A percentile compares a stretch with the other conserved stretches of the same genome.
Conservation (phyloP, 257 asterid species). For the Galeopsis tetrahit region DNA sequence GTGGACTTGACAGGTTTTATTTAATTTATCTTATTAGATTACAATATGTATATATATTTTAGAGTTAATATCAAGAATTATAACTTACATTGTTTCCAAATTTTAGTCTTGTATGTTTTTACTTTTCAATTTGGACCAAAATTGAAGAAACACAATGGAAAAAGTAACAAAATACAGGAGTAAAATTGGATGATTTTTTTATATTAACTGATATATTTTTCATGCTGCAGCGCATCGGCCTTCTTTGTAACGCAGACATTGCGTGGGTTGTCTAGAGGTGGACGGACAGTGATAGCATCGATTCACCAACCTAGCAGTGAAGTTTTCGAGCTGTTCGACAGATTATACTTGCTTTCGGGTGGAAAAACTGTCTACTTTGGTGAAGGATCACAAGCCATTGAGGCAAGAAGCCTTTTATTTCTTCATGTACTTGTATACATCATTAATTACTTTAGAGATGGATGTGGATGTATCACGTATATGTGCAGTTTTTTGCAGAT, state of each 20-base stretch:
- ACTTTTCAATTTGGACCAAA: no score
- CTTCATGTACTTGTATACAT: no score
- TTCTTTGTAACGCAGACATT: slow-evolving; percentile 92
- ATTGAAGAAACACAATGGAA: no score
- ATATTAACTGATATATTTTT: no score
- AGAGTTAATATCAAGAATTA: no score
- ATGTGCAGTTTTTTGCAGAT: slow-evolving; percentile 76
- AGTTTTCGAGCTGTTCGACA: slow-evolving; percentile 87
- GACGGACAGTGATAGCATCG: slow-evolving; percentile 91
- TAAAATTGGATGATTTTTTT: no score
- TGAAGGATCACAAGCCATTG: slow-evolving; percentile 77
- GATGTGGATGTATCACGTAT: background rate
- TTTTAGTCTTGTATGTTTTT: no score
- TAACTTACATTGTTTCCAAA: no score
- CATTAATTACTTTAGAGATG: background rate
- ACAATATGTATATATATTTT: no score
- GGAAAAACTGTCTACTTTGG: slow-evolving; percentile 94
- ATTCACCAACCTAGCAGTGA: slow-evolving; percentile 98
- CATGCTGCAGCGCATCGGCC: slow-evolving; percentile 72
- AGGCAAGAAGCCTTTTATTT: slow-evolving; percentile 46
- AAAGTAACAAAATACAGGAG: no score
- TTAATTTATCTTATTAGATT: no score
- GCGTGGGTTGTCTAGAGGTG: slow-evolving; percentile 76
- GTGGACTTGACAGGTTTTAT: slow-evolving; percentile 85
- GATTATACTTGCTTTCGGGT: slow-evolving; percentile 78